These are phyloP conservation scores for Microbotryum intermedium DNA, from an alignment of 1,284 basidiomycete species.

Conservation along the genomic window DNA sequence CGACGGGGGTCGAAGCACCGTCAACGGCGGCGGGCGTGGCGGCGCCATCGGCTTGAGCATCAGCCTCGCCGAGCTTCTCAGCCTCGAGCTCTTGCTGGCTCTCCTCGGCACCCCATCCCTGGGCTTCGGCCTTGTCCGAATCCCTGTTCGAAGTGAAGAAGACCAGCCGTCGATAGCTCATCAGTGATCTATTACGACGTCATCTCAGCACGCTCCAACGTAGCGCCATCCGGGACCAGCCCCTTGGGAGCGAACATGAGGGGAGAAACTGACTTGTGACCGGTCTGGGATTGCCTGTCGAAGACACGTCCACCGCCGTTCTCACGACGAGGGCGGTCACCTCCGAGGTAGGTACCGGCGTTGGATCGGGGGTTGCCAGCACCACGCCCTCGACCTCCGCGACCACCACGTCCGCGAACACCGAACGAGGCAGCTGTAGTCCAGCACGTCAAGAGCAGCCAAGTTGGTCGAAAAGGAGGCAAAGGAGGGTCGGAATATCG, in stretches of 20 bases:
- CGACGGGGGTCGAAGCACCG: conserved; percentile 25
- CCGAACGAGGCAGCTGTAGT: conserved; percentile 19
- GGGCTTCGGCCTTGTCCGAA: conserved; percentile 28
- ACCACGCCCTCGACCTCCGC: conserved; percentile 17
- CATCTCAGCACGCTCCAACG: background rate
- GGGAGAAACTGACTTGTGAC: conserved; percentile 19
- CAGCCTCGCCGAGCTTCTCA: conserved; percentile 22
- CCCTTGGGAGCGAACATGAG: background rate
- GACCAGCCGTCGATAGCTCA: background rate
- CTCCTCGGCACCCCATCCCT: conserved; percentile 30
- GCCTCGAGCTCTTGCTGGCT: conserved; percentile 31
- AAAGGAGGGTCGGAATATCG: background rate
- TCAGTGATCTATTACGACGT: background rate
- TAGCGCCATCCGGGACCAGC: background rate
- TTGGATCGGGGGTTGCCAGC: conserved; percentile 29
- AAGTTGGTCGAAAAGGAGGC: background rate
- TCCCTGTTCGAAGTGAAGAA: conserved; percentile 8
- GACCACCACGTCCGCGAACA: conserved; percentile 10
- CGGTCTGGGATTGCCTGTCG: conserved; percentile 29
- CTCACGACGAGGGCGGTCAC: conserved; percentile 30
- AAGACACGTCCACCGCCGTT: conserved; percentile 30
- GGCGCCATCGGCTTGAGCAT: conserved; percentile 25
- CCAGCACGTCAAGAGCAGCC: background rate
- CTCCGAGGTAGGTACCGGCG: conserved; percentile 30
- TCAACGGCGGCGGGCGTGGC: conserved; percentile 14